phyloP scores from a whole-genome alignment of 2,329 filamentous ascomycete species.

The Alternaria rosae region DNA sequence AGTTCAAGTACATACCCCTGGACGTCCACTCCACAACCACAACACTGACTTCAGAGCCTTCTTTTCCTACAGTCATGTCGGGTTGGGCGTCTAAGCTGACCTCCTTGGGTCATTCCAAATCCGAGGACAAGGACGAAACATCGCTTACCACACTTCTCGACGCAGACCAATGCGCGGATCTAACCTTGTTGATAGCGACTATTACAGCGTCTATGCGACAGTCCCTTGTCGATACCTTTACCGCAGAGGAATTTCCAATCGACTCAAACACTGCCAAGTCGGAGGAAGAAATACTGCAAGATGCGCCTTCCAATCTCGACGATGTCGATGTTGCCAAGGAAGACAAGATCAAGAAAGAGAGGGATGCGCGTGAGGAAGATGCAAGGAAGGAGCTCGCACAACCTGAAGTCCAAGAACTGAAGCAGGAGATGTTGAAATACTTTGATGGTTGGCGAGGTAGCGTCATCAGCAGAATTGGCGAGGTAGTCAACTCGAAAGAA shows the following conservation, averaged over 20 bases:
- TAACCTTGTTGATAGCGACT: slow-evolving; percentile 58
- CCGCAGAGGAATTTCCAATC: slow-evolving; percentile 34
- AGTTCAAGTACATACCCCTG: background rate
- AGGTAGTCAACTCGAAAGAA: slow-evolving; percentile 61
- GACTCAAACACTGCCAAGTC: slow-evolving; percentile 25
- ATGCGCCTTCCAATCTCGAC: slow-evolving; percentile 31
- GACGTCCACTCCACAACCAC: background rate
- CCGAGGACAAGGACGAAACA: slow-evolving; percentile 39
- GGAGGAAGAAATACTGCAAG: slow-evolving; percentile 32
- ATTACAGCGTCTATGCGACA: slow-evolving; percentile 58
- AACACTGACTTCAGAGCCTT: background rate
- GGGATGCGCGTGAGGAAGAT: slow-evolving; percentile 40
- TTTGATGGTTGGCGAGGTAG: slow-evolving; percentile 83
- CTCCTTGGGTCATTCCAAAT: slow-evolving; percentile 45
- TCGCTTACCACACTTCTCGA: slow-evolving; percentile 57
- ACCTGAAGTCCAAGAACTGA: slow-evolving; percentile 68
- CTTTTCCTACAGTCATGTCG: slow-evolving; percentile 25
- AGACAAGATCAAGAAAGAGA: slow-evolving; percentile 42
- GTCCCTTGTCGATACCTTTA: slow-evolving; percentile 53
- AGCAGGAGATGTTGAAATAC: slow-evolving; percentile 71
- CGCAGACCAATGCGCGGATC: slow-evolving; percentile 55
- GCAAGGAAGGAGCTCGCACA: slow-evolving; percentile 59
- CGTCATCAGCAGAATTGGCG: slow-evolving; percentile 73
- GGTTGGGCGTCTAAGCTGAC: slow-evolving; percentile 44
- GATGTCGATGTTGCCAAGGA: slow-evolving; percentile 40